phyloP scores from a whole-genome alignment of 208 protist species.

The Crithidia thermophila region DNA sequence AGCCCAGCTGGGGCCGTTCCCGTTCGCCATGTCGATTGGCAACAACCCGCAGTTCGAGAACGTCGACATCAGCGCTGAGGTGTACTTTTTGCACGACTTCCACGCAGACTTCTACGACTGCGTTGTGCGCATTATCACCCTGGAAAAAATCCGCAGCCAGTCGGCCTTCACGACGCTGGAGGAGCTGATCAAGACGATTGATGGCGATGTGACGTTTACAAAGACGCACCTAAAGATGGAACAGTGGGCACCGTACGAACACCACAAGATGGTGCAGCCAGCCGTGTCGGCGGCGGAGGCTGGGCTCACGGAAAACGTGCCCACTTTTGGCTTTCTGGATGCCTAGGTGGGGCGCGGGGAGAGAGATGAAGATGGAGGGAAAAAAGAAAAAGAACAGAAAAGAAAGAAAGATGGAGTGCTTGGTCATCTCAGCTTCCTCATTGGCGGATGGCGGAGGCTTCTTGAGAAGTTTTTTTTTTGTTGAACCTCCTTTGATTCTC shows the following conservation, averaged over 20 bases:
- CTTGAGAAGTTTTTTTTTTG: too few relatives aligned
- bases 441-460: too few relatives aligned
- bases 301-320: conserved; percentile 1
- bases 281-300: conserved; percentile 4
- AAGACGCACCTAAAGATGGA: conserved; percentile 33
- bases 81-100: conserved; percentile 90
- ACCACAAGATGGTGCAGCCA: conserved; percentile 51
- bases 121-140: conserved; percentile 64
- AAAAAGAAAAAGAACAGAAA: background rate
- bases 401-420: too few relatives aligned
- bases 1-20: conserved; percentile 43
- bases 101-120: conserved; percentile 87
- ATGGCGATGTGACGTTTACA: conserved; percentile 58
- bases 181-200: conserved; percentile 76
- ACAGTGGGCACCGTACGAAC: conserved; percentile 27
- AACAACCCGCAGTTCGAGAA: conserved; percentile 92
- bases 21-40: conserved; percentile 89
- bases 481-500: too few relatives aligned
- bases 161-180: conserved; percentile 78
- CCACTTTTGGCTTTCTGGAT: conserved; percentile 27
- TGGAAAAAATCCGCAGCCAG: conserved; percentile 66
- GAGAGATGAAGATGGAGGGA: background rate
- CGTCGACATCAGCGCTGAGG: conserved; percentile 73
- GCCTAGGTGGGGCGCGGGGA: background rate
- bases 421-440: too few relatives aligned